A percentile compares a stretch with the other conserved stretches of the same genome.
These are phyloP conservation scores for Adansonia grandidieri DNA, from an alignment of 441 rosid genomes.

Conservation along the genomic window DNA sequence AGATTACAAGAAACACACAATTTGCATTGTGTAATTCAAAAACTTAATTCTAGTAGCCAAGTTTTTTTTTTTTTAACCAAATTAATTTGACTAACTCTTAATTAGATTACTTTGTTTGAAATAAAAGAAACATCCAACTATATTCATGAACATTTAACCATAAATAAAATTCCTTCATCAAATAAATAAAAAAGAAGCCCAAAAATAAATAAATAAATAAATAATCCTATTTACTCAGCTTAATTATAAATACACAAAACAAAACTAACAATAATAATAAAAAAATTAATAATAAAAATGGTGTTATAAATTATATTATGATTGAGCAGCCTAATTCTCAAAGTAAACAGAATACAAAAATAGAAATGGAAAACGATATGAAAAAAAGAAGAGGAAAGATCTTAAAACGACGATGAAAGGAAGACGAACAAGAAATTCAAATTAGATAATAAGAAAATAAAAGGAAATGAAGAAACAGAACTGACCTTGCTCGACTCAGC, in stretches of 20 bases:
- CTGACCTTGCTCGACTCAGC: slow-evolving; percentile 23
- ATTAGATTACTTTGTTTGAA: background rate
- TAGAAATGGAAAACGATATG: background rate
- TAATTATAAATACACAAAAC: background rate
- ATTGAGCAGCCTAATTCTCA: background rate
- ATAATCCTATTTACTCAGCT: background rate
- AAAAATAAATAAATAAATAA: background rate
- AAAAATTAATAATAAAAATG: background rate
- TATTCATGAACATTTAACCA: background rate
- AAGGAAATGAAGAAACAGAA: background rate
- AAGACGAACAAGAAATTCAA: background rate
- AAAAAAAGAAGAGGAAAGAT: background rate
- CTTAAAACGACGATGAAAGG: background rate
- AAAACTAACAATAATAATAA: no score
- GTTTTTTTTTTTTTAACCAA: background rate
- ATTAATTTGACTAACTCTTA: background rate
- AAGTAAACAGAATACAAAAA: background rate
- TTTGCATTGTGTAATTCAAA: slow-evolving; percentile 1
- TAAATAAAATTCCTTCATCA: slow-evolving; percentile 3
- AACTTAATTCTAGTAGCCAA: background rate
- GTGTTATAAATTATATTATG: background rate
- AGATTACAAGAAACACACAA: background rate
- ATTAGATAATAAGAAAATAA: background rate
- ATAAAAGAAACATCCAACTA: background rate
- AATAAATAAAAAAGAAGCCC: background rate